These are phyloP conservation scores for Naganishia liquefaciens DNA, from an alignment of 1,284 basidiomycete genomes.

Conservation along the genomic window DNA sequence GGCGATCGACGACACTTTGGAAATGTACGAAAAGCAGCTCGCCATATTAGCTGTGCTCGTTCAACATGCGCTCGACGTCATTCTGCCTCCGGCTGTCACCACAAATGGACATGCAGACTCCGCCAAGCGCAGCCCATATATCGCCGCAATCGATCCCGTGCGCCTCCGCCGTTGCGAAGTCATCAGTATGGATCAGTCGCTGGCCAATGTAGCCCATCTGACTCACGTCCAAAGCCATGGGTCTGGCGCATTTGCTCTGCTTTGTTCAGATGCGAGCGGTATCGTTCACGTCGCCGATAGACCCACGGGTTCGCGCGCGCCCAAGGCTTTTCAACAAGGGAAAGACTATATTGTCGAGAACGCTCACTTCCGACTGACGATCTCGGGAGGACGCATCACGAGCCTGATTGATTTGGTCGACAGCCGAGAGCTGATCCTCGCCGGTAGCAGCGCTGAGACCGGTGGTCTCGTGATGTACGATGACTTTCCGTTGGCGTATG, in stretches of 20 bases:
- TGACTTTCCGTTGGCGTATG: slow-evolving; percentile 77
- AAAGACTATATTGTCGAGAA: too few species aligned
- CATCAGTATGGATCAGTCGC: too few species aligned
- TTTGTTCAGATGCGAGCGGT: slow-evolving; percentile 59
- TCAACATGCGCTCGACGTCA: too few species aligned
- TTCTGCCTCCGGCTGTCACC: too few species aligned
- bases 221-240: slow-evolving; percentile 43
- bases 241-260: slow-evolving; percentile 56
- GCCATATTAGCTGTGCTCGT: slow-evolving; percentile 38
- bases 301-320: too few species aligned
- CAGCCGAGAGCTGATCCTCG: slow-evolving; percentile 78
- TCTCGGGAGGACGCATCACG: slow-evolving; percentile 75
- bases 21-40: slow-evolving; percentile 5
- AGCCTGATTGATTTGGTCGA: slow-evolving; percentile 74
- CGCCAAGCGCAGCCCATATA: too few species aligned
- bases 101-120: too few species aligned
- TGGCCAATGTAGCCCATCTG: too few species aligned
- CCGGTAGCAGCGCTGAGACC: slow-evolving; percentile 66
- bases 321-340: too few species aligned
- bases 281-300: slow-evolving; percentile 69
- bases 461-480: slow-evolving; percentile 89
- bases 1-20: slow-evolving; percentile 52
- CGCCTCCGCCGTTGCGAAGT: too few species aligned
- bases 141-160: too few species aligned
- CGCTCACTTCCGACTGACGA: slow-evolving; percentile 68